Conservation (phyloP, 768 basidiomycete genomes). For the Mrakia gelida region DNA sequence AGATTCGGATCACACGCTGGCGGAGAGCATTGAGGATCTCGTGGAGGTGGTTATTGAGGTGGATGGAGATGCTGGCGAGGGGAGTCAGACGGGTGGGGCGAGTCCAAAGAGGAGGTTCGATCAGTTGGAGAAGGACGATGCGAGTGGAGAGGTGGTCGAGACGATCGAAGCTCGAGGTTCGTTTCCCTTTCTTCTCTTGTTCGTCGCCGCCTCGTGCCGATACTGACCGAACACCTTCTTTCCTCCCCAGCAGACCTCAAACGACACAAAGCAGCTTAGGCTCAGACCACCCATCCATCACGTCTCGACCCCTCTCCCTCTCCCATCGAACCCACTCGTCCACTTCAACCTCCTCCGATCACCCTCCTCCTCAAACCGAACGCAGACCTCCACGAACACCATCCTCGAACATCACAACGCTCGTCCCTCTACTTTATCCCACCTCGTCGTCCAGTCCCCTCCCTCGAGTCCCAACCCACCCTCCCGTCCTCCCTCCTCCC, state of each 20-base stretch:
- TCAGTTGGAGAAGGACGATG: constrained; percentile 1
- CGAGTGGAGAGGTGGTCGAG: neutral
- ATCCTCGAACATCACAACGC: too few relatives aligned
- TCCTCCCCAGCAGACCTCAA: constrained; percentile 12
- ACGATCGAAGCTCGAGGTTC: neutral
- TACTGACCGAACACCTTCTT: neutral
- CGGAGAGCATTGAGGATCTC: constrained; percentile 11
- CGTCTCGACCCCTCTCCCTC: neutral
- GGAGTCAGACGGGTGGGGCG: neutral
- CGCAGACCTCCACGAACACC: too few relatives aligned
- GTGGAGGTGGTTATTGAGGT: constrained; percentile 1
- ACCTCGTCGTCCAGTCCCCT: too few relatives aligned
- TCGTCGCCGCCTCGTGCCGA: neutral
- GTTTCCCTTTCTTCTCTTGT: neutral
- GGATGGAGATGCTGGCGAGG: constrained; percentile 3
- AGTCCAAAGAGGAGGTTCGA: constrained; percentile 7
- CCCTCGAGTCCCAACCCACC: too few relatives aligned
- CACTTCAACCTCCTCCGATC: neutral
- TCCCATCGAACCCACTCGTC: neutral
- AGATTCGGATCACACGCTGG: constrained; percentile 19
- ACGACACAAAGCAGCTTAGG: constrained; percentile 13
- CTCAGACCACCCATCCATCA: neutral
- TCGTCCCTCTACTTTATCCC: too few relatives aligned
- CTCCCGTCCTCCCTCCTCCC: too few relatives aligned
- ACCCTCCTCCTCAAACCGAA: too few relatives aligned